Conservation (phyloP, 306 rosid genomes). For the Biancaea sappan region DNA sequence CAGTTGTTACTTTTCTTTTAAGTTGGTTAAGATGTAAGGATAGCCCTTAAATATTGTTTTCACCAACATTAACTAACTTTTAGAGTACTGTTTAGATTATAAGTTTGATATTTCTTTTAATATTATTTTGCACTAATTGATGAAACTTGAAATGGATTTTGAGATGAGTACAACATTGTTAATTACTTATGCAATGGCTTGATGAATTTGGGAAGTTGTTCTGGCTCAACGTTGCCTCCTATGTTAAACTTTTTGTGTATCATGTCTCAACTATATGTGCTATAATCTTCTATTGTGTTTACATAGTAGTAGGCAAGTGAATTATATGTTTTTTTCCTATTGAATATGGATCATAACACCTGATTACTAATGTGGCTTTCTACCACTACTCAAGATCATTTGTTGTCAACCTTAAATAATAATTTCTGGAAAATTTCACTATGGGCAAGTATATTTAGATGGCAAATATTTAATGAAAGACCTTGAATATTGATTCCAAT, state of each 20-base stretch:
- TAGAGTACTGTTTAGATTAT: constrained; percentile 18
- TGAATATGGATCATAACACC: neutral
- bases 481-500: constrained; percentile 11
- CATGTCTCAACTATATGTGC: neutral
- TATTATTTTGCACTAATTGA: constrained; percentile 3
- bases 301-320: neutral
- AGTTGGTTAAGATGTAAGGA: neutral
- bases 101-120: neutral
- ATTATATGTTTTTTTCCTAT: constrained; percentile 12
- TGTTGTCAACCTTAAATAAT: neutral
- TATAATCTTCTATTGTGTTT: neutral
- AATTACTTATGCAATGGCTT: constrained; percentile 3
- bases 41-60: neutral
- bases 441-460: constrained; percentile 6
- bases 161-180: neutral
- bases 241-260: neutral
- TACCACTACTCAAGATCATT: neutral
- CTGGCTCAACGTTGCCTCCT: neutral
- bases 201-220: neutral
- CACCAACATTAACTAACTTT: neutral
- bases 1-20: neutral
- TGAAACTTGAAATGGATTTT: neutral
- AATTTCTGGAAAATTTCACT: neutral
- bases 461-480: neutral
- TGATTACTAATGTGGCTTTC: neutral